phyloP scores from a whole-genome alignment of 192 early-diverging fungal genomes.

The Coemansia sp. region DNA sequence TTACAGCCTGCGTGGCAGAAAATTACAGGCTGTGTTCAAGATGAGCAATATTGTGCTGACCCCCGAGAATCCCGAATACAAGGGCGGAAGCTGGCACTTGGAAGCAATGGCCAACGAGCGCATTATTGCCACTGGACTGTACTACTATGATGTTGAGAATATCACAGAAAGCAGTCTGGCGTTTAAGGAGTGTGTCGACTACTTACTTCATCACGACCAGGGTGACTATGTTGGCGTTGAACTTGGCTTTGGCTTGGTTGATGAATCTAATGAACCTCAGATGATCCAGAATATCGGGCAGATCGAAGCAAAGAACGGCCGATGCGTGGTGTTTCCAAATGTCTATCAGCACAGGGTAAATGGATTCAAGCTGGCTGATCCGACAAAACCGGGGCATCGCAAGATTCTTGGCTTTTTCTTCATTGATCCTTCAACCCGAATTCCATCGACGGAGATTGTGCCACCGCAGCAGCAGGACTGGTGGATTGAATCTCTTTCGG shows the following conservation, averaged over 20 bases:
- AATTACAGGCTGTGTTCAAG: constrained; percentile 68
- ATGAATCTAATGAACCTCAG: constrained; percentile 14
- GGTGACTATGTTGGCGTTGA: constrained; percentile 17
- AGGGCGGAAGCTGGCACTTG: constrained; percentile 63
- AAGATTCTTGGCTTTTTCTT: constrained; percentile 74
- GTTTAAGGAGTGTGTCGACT: constrained; percentile 55
- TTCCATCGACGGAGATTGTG: constrained; percentile 61
- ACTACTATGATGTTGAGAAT: constrained; percentile 71
- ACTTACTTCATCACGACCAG: constrained; percentile 8
- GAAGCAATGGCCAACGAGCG: constrained; percentile 68
- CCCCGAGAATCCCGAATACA: constrained; percentile 61
- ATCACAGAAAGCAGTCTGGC: constrained; percentile 60
- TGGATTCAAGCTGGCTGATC: constrained; percentile 62
- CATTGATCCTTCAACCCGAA: constrained; percentile 60
- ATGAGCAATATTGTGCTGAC: constrained; percentile 66
- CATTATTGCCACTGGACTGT: constrained; percentile 70
- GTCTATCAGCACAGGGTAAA: constrained; percentile 68
- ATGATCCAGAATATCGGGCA: constrained; percentile 51
- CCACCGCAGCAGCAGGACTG: constrained; percentile 67
- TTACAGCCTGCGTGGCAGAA: constrained; percentile 27
- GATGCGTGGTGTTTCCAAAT: constrained; percentile 74
- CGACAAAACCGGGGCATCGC: constrained; percentile 62
- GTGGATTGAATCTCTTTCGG: constrained; percentile 25
- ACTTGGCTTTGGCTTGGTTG: constrained; percentile 44
- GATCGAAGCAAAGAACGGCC: constrained; percentile 56